Percentiles rank a stretch among this genome's conserved stretches.
Conservation (phyloP, 495 filamentous ascomycete genomes). For the Penicillium herquei region DNA sequence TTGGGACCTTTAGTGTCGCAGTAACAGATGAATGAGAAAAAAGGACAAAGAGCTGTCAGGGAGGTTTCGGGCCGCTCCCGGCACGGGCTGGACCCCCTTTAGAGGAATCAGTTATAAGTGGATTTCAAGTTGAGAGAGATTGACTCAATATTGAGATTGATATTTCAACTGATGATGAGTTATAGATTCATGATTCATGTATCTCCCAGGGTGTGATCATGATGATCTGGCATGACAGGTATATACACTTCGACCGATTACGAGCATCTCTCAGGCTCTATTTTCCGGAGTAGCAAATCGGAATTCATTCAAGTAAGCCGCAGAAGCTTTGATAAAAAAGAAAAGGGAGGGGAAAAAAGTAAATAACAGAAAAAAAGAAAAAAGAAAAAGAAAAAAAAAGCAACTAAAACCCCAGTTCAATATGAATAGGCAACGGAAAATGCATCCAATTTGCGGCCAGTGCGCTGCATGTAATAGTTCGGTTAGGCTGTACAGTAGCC, state of each 20-base stretch:
- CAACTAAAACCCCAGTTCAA: background rate
- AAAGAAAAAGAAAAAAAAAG: background rate
- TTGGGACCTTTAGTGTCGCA: background rate
- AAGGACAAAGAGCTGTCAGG: slow-evolving; percentile 19
- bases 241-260: too few relatives aligned
- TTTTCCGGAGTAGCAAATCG: background rate
- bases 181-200: too few relatives aligned
- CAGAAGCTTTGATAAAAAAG: background rate
- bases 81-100: slow-evolving; percentile 1
- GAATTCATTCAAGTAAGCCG: background rate
- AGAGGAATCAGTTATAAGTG: background rate
- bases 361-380: background rate
- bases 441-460: slow-evolving; percentile 34
- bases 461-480: slow-evolving; percentile 35
- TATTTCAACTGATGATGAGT: too few relatives aligned
- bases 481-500: slow-evolving; percentile 26
- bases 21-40: background rate
- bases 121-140: background rate
- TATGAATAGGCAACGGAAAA: slow-evolving; percentile 28
- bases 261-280: background rate
- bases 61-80: slow-evolving; percentile 33
- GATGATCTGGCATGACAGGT: too few relatives aligned
- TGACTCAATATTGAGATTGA: background rate
- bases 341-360: background rate
- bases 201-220: too few relatives aligned